Evolutionary conservation across 129 eudicot genomes (phyloP).

Genomic region (Dittrichia graveolens): DNA sequence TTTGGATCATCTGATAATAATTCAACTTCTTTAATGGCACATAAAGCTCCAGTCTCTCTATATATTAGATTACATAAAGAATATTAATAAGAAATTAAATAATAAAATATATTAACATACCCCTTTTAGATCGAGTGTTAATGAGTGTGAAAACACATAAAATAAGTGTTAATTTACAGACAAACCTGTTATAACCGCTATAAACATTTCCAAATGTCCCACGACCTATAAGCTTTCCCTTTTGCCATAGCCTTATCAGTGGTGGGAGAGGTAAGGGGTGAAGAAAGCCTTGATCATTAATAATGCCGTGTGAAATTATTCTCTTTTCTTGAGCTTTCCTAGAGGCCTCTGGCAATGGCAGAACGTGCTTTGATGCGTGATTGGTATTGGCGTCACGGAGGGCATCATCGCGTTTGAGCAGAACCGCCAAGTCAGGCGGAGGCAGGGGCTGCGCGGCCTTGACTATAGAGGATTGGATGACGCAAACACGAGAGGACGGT

Average conservation of each 20-base stretch:
- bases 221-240: constrained; percentile 97
- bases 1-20: constrained; percentile 72
- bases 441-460: constrained; percentile 36
- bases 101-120: too few relatives aligned
- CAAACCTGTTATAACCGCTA: constrained; percentile 78
- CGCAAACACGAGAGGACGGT: too few relatives aligned
- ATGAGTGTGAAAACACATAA: too few relatives aligned
- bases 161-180: neutral
- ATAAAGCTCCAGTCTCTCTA: constrained; percentile 96
- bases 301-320: neutral
- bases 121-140: too few relatives aligned
- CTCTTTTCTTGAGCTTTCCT: constrained; percentile 19
- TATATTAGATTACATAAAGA: neutral
- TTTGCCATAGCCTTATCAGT: constrained; percentile 62
- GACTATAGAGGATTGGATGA: too few relatives aligned
- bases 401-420: constrained; percentile 31
- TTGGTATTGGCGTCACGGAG: constrained; percentile 26
- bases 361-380: constrained; percentile 22
- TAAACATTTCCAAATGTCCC: constrained; percentile 97
- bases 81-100: too few relatives aligned
- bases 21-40: constrained; percentile 99
- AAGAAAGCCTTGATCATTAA: neutral
- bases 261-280: constrained; percentile 97
- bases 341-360: constrained; percentile 42
- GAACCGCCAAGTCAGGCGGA: constrained; percentile 47